These are phyloP conservation scores for Parasitella parasitica DNA, from an alignment of 371 early-diverging fungal species.

Conservation along the genomic window DNA sequence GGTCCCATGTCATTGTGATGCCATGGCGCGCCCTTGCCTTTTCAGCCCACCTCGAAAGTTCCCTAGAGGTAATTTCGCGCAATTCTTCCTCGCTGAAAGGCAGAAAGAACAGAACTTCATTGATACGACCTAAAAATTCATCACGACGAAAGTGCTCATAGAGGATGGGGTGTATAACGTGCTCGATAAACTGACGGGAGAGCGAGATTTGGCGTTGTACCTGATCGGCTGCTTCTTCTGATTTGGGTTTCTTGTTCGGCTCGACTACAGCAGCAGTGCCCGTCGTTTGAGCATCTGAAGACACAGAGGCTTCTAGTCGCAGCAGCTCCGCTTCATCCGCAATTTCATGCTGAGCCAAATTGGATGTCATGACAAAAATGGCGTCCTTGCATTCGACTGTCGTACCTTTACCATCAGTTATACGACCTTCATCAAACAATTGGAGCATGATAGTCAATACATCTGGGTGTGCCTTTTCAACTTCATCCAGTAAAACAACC, in stretches of 20 bases:
- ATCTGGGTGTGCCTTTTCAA: slow-evolving; percentile 72
- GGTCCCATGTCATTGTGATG: slow-evolving; percentile 55
- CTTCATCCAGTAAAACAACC: slow-evolving; percentile 57
- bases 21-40: slow-evolving; percentile 54
- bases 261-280: slow-evolving; percentile 27
- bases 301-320: slow-evolving; percentile 51
- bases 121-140: slow-evolving; percentile 65
- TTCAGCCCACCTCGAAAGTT: slow-evolving; percentile 53
- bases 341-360: slow-evolving; percentile 70
- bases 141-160: slow-evolving; percentile 59
- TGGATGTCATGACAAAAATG: slow-evolving; percentile 74
- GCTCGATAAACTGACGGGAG: slow-evolving; percentile 54
- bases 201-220: slow-evolving; percentile 41
- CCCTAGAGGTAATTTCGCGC: slow-evolving; percentile 47
- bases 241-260: slow-evolving; percentile 30
- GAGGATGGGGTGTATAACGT: slow-evolving; percentile 58
- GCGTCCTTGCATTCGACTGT: slow-evolving; percentile 66
- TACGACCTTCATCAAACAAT: slow-evolving; percentile 72
- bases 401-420: slow-evolving; percentile 70
- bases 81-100: slow-evolving; percentile 58
- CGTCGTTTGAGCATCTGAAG: slow-evolving; percentile 42
- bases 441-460: slow-evolving; percentile 67
- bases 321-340: slow-evolving; percentile 56
- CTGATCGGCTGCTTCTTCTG: slow-evolving; percentile 14
- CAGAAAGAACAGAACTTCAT: slow-evolving; percentile 59